A percentile compares a stretch with the other conserved stretches of the same genome.
phyloP scores from a whole-genome alignment of 345 rosid genomes.

The Iberis pinnata region DNA sequence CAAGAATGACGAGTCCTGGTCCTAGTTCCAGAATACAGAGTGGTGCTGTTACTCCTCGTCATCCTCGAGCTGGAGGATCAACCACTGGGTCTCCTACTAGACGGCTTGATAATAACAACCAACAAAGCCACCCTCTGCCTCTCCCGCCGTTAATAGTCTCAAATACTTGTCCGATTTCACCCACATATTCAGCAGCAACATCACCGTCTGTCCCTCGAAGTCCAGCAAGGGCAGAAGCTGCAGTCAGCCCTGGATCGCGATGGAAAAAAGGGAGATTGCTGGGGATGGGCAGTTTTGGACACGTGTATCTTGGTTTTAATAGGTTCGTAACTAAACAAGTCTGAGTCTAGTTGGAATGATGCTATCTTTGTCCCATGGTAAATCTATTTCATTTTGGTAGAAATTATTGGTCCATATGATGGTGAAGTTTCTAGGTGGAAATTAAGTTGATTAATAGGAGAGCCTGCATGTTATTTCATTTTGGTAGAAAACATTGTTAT shows the following conservation, averaged over 20 bases:
- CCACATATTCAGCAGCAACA: constrained; percentile 75
- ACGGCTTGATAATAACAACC: constrained; percentile 75
- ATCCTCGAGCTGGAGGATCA: constrained; percentile 80
- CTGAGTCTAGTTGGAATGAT: not conserved
- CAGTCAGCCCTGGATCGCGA: constrained; percentile 53
- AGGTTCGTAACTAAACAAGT: constrained; percentile 33
- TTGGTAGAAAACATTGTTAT: too few relatives aligned
- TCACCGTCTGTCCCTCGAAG: constrained; percentile 96
- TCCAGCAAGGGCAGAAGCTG: constrained; percentile 82
- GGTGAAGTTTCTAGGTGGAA: constrained; percentile 3
- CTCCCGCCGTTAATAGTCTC: constrained; percentile 75
- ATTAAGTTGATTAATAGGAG: not conserved
- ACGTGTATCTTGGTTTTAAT: constrained; percentile 67
- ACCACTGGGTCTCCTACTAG: constrained; percentile 57
- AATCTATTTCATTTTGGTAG: constrained; percentile 8
- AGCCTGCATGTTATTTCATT: constrained; percentile 2
- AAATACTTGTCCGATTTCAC: constrained; percentile 73
- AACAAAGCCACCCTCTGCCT: constrained; percentile 81
- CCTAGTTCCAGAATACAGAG: constrained; percentile 96
- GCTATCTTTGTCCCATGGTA: not conserved
- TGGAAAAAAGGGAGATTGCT: constrained; percentile 62
- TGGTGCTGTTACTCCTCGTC: constrained; percentile 96
- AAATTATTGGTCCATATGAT: constrained; percentile 7
- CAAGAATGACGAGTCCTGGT: constrained; percentile 96
- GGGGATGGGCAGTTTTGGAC: constrained; percentile 64